Base-by-base conservation (phyloP, 2,329 filamentous ascomycete genomes). In the Chalara sp. region DNA sequence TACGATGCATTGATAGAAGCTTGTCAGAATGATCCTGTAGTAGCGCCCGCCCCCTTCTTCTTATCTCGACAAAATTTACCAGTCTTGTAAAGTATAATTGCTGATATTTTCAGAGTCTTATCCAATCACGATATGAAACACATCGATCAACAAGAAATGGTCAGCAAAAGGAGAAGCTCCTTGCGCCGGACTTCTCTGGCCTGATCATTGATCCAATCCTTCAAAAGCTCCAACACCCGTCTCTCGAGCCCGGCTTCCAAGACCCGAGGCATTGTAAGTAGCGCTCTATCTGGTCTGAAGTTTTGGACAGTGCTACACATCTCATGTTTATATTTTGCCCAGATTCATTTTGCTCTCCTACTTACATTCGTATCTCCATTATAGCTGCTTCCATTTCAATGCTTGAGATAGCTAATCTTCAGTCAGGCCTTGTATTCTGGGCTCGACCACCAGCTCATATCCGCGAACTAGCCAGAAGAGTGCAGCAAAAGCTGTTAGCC, bases 121-220 rank as follows among this genome's bases (percentile, higher is more conserved):
- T 66, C 21, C 63, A 66, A 60, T 37, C 55, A 29, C 58, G 55
- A 41, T 97, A 96, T 67, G 73, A 78, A 8, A 76, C 73, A 1
- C 92, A 97, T 64, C 84, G 92, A 47, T 77, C 72, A 5, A 83
- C 79, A 44, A 82, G 92, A 51, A 95, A 95, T 64, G 74, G 71
- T 3, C 83, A 91, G 60, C 90, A 95, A 65, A 84, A 77, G 57
- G 76, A 76, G 8, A 89, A 86, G 60, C 84, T 96, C 53, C 76
- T 95, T 4, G 76, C 83, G 1, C 55, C 75, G 0, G 76, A 80
- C 32, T 95, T 92, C 59, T 64, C 74, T 1, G 86, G 86, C 51
- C 79, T 95, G 61, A 80, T 80, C 46, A 76, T 92, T 47, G 92
- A 97, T 63, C 81, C 84, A 2, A 83, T 89, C 50, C 76, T 96